phyloP scores from a whole-genome alignment of 305 asterid species.

The Fraxinus nigra region DNA sequence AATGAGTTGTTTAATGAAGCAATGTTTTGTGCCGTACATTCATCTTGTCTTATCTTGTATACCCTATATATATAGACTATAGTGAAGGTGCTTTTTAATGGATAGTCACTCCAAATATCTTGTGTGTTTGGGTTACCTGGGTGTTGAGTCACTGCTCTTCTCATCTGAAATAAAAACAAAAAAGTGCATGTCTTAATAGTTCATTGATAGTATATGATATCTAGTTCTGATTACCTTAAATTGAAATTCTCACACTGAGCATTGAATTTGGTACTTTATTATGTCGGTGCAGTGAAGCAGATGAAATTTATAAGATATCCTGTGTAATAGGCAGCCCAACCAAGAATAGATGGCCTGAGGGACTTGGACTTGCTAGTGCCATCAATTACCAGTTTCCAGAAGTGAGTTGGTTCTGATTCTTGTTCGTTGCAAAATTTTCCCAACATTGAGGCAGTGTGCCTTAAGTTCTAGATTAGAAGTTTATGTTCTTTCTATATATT shows the following conservation, averaged over 20 bases:
- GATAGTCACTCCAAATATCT: neutral
- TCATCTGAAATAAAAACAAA: neutral
- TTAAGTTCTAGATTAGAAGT: neutral
- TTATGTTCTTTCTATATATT: neutral
- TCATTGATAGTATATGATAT: neutral
- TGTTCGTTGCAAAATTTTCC: neutral
- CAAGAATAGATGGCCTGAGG: conserved; percentile 60
- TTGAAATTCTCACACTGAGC: neutral
- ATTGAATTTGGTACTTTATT: conserved; percentile 8
- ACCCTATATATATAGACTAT: neutral
- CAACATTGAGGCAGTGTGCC: neutral
- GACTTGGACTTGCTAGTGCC: conserved; percentile 72
- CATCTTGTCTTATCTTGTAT: neutral
- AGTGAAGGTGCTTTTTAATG: neutral
- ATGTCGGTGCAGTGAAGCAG: conserved; percentile 69
- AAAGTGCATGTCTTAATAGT: neutral
- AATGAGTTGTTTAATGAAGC: neutral
- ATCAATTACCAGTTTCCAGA: conserved; percentile 75
- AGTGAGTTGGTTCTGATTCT: conserved; percentile 34
- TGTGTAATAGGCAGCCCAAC: conserved; percentile 76
- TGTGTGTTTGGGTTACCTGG: neutral
- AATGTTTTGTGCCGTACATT: neutral
- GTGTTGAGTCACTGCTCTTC: neutral
- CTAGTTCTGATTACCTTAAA: neutral
- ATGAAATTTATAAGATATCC: conserved; percentile 88